These are phyloP conservation scores for Cicer arietinum DNA, from an alignment of 306 rosid species.

Conservation along the genomic window DNA sequence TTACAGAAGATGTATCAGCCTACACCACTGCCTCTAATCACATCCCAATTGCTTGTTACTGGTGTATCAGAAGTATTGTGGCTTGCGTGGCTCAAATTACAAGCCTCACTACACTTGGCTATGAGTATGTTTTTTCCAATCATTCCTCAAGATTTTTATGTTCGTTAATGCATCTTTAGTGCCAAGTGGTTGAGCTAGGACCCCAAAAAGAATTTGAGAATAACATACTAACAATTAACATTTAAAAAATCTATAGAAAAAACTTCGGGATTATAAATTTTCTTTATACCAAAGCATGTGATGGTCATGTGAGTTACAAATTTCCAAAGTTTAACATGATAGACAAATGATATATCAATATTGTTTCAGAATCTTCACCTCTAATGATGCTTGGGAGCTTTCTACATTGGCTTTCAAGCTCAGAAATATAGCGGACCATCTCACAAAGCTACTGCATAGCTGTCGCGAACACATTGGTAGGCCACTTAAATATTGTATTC, in stretches of 20 bases:
- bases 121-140: constrained; percentile 50
- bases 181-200: no score
- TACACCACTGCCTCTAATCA: constrained; percentile 45
- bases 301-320: constrained; percentile 20
- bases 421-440: constrained; percentile 58
- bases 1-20: constrained; percentile 45
- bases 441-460: constrained; percentile 52
- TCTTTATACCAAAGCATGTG: constrained; percentile 15
- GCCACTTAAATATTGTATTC: constrained; percentile 11
- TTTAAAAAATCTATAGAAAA: no score
- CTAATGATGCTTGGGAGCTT: constrained; percentile 74
- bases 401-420: constrained; percentile 69
- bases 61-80: constrained; percentile 52
- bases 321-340: background rate
- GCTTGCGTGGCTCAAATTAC: constrained; percentile 56
- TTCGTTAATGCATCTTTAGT: background rate
- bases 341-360: background rate
- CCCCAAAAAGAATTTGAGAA: no score
- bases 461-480: constrained; percentile 57
- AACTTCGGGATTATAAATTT: constrained; percentile 7
- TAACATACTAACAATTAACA: no score
- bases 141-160: constrained; percentile 15
- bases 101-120: constrained; percentile 56
- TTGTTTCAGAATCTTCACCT: constrained; percentile 56
- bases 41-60: constrained; percentile 55